phyloP scores from a whole-genome alignment of 83 land plant genomes.

The Picea engelmannii region DNA sequence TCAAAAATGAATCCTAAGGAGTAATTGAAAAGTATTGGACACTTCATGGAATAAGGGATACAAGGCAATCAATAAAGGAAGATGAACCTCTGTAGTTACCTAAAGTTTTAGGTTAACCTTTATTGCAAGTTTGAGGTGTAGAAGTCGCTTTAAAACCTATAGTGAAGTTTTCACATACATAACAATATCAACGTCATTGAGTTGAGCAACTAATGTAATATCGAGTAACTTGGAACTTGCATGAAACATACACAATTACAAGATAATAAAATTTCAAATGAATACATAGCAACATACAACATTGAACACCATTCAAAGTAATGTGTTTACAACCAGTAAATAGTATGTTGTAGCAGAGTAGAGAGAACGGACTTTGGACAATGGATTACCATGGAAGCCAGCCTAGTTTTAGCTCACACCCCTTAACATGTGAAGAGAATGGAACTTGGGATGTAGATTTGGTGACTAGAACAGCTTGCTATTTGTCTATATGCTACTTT shows the following conservation, averaged over 20 bases:
- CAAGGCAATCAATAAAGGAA: constrained; percentile 4
- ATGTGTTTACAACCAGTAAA: no score
- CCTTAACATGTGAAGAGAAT: no score
- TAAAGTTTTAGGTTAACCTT: background rate
- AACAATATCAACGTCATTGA: background rate
- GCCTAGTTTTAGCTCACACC: no score
- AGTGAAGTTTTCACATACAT: background rate
- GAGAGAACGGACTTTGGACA: no score
- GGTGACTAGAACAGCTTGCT: no score
- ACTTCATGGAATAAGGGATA: background rate
- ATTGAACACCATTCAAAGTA: background rate
- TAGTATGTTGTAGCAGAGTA: no score
- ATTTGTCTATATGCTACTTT: no score
- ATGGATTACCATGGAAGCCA: no score
- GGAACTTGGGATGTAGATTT: no score
- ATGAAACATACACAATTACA: constrained; percentile 1
- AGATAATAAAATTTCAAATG: background rate
- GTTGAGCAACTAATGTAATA: background rate
- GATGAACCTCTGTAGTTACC: background rate
- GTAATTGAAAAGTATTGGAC: background rate
- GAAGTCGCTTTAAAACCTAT: background rate
- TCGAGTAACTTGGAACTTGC: background rate
- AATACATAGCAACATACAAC: background rate
- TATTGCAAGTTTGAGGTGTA: background rate
- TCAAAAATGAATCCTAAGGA: background rate